Conservation (phyloP, 75 land plant genomes). For the Adiantum capillusveneris region DNA sequence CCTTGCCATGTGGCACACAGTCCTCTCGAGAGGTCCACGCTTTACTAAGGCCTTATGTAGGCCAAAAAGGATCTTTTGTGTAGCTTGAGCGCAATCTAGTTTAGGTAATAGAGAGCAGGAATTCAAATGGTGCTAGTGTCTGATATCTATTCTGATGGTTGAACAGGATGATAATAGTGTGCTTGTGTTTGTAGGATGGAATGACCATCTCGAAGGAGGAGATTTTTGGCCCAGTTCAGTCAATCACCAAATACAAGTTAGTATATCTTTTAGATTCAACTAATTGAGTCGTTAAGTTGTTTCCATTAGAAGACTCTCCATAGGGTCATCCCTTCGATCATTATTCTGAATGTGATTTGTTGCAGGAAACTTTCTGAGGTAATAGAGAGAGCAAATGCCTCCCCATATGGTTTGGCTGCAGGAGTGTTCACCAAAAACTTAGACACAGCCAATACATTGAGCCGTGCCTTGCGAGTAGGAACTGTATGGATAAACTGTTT, state of each 20-base stretch:
- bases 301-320: too few relatives aligned
- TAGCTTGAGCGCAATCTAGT: too few relatives aligned
- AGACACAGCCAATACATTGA: conserved; percentile 69
- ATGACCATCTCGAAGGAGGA: conserved; percentile 39
- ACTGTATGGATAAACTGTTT: conserved; percentile 89
- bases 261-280: background rate
- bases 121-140: too few relatives aligned
- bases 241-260: conserved; percentile 33
- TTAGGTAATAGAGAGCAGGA: too few relatives aligned
- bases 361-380: conserved; percentile 53
- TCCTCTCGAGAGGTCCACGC: too few relatives aligned
- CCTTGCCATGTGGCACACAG: too few relatives aligned
- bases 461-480: conserved; percentile 66
- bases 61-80: too few relatives aligned
- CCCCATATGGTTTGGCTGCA: conserved; percentile 77
- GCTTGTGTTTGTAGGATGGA: conserved; percentile 31
- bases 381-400: conserved; percentile 59
- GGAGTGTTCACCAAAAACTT: conserved; percentile 79
- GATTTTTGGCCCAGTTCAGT: conserved; percentile 51
- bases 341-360: background rate
- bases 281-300: too few relatives aligned
- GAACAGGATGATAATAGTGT: too few relatives aligned
- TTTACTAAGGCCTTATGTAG: too few relatives aligned
- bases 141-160: too few relatives aligned
- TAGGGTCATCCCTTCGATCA: too few relatives aligned